Conservation (phyloP, 106 monocot genomes). For the Allium cepa region DNA sequence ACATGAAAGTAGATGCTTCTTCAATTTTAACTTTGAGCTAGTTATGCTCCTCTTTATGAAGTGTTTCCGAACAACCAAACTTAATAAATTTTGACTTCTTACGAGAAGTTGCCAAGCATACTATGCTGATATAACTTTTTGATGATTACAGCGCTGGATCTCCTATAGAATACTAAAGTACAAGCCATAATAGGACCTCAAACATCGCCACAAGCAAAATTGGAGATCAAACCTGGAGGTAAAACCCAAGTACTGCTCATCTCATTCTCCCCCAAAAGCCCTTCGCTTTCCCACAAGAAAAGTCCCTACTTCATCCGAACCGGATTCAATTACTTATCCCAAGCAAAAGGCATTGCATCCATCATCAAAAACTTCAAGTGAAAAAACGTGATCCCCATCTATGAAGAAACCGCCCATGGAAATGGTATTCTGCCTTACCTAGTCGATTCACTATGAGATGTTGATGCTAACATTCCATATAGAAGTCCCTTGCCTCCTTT, state of each 20-base stretch:
- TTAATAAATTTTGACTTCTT: too few species aligned
- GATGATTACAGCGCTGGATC: slow-evolving; percentile 46
- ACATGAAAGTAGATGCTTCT: too few species aligned
- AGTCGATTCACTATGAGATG: slow-evolving; percentile 36
- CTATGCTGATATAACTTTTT: too few species aligned
- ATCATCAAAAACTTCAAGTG: slow-evolving; percentile 48
- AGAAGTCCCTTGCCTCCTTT: slow-evolving; percentile 25
- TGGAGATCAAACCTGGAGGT: slow-evolving; percentile 46
- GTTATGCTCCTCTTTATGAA: too few species aligned
- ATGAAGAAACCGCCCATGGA: slow-evolving; percentile 48
- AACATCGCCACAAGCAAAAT: slow-evolving; percentile 49
- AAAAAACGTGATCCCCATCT: slow-evolving; percentile 57
- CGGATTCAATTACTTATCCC: slow-evolving; percentile 39
- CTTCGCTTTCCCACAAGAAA: slow-evolving; percentile 22
- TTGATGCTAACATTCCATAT: slow-evolving; percentile 35
- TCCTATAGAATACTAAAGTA: slow-evolving; percentile 57
- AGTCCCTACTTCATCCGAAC: slow-evolving; percentile 54
- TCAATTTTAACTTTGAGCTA: too few species aligned
- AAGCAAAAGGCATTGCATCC: slow-evolving; percentile 53
- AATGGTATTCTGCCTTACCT: slow-evolving; percentile 46
- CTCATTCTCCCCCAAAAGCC: slow-evolving; percentile 69
- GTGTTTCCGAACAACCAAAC: too few species aligned
- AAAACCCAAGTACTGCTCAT: slow-evolving; percentile 59
- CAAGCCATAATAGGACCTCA: slow-evolving; percentile 80
- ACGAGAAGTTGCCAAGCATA: too few species aligned